Base-by-base conservation (phyloP, 1,284 basidiomycete genomes). In the Cryptococcus hybrid region DNA sequence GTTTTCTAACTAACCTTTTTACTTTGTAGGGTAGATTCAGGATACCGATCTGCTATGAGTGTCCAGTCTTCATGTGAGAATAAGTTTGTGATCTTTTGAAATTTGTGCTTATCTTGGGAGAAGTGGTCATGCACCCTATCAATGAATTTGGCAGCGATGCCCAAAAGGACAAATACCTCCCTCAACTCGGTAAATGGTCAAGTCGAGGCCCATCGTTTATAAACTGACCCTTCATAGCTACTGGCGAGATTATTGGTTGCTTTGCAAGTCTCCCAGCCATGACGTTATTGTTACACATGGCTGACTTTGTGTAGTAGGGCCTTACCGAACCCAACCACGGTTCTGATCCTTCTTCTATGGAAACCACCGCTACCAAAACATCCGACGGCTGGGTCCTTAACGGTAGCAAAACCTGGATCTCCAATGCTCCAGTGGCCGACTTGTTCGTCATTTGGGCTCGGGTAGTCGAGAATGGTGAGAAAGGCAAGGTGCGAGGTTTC, bases 251-350 rank as follows among this genome's bases (percentile, higher is more conserved):
- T 37, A 80, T 95, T 54, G 95, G 95, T 24, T 95, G 92, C 72
- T 99, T 99, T 73, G 92, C 92, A 68, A 58, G 88, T 82, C 57
- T 38, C 13, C 5, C 6, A n/a, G n/a, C 30, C 40, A 30, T 30
- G 30, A 30, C 3, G 30, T 7, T 2, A 7, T 44, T 42, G 5
- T 1, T 56, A 9, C 15, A 36, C 24, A 7, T n/a, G 34, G 18
- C 44, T 8, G 40, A 52, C 51, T 55, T 56, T 15, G 55, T 40
- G 1, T 51, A 30, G 39, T 36, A 70, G 68, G 92, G 94, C 15
- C 80, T 98, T 40, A 98, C 94, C 1, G 95, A 98, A 79, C 92
- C 95, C 0, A 94, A 97, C 70, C 93, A 97, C 73, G 95, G 95
- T 18, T 94, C 91, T 1, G 93, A 97, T 71, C 93, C 93, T 15